Percentiles rank a stretch among this genome's conserved stretches.
These are phyloP conservation scores for Psilocybe tampanensis DNA, from an alignment of 768 basidiomycete genomes.

Conservation along the genomic window DNA sequence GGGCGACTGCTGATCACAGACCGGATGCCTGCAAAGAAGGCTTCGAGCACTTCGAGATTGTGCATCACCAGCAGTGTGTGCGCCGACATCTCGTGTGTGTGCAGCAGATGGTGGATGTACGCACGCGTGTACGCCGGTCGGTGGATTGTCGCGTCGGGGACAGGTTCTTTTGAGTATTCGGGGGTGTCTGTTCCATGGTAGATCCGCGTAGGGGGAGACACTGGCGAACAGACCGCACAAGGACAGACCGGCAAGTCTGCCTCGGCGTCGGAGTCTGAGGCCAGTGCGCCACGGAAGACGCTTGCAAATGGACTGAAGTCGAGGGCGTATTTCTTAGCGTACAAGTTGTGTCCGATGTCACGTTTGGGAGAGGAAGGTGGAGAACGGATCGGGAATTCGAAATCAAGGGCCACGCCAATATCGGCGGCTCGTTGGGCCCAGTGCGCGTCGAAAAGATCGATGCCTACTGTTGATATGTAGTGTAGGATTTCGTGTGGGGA, in stretches of 20 bases:
- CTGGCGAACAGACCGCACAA: slow-evolving; percentile 61
- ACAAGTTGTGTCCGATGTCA: slow-evolving; percentile 76
- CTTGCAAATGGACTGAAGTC: slow-evolving; percentile 63
- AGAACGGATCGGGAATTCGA: slow-evolving; percentile 60
- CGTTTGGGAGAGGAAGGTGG: slow-evolving; percentile 21
- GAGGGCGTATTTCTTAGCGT: slow-evolving; percentile 52
- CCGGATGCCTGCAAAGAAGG: slow-evolving; percentile 66
- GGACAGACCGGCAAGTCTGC: slow-evolving; percentile 38
- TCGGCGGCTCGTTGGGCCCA: slow-evolving; percentile 75
- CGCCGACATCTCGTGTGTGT: slow-evolving; percentile 90
- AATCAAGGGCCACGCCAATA: slow-evolving; percentile 77
- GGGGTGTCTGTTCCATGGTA: slow-evolving; percentile 48
- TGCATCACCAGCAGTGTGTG: slow-evolving; percentile 76
- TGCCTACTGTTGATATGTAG: slow-evolving; percentile 63
- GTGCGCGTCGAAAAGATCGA: slow-evolving; percentile 75
- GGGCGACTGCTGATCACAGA: slow-evolving; percentile 22
- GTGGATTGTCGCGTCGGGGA: slow-evolving; percentile 8
- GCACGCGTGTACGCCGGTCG: slow-evolving; percentile 49
- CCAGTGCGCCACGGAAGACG: slow-evolving; percentile 29
- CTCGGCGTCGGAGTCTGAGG: not conserved
- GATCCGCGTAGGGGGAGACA: slow-evolving; percentile 33
- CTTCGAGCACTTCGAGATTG: slow-evolving; percentile 68
- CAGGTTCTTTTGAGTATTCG: slow-evolving; percentile 16
- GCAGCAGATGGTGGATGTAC: slow-evolving; percentile 83
- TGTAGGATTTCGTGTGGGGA: slow-evolving; percentile 79